These are phyloP conservation scores for Cyberlindnera subsufficiens DNA, from an alignment of 805 yeast genomes.

Conservation along the genomic window DNA sequence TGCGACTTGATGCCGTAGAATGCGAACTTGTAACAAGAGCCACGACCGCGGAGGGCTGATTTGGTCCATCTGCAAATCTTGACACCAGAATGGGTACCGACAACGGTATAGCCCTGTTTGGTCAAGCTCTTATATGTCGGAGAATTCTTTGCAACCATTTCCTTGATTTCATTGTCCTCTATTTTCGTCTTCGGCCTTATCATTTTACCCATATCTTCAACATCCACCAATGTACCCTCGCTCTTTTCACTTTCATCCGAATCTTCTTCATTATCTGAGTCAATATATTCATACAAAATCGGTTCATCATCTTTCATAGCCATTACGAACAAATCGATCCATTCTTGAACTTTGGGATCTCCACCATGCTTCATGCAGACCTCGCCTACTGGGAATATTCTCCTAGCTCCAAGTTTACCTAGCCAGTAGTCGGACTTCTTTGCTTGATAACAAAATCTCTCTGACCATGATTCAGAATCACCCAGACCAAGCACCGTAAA, in stretches of 20 bases:
- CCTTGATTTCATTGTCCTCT: slow-evolving; percentile 69
- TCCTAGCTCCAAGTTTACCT: slow-evolving; percentile 79
- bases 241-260: slow-evolving; percentile 25
- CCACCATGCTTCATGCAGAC: slow-evolving; percentile 74
- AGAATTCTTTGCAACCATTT: slow-evolving; percentile 53
- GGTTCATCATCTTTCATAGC: slow-evolving; percentile 71
- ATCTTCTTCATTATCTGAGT: slow-evolving; percentile 46
- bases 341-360: slow-evolving; percentile 52
- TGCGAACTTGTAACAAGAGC: slow-evolving; percentile 90
- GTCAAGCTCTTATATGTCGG: slow-evolving; percentile 74
- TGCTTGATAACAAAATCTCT: slow-evolving; percentile 84
- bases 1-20: slow-evolving; percentile 88
- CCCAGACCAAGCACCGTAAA: slow-evolving; percentile 86
- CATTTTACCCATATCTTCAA: slow-evolving; percentile 77
- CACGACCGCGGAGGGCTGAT: slow-evolving; percentile 88
- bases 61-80: slow-evolving; percentile 96
- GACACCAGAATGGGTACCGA: slow-evolving; percentile 93
- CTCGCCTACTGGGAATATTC: slow-evolving; percentile 78
- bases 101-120: slow-evolving; percentile 89
- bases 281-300: slow-evolving; percentile 50
- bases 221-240: slow-evolving; percentile 56
- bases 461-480: slow-evolving; percentile 80
- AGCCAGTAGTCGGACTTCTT: slow-evolving; percentile 65
- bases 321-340: slow-evolving; percentile 56
- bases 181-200: slow-evolving; percentile 52